Base-by-base conservation (phyloP, 257 asterid genomes). In the Sherardia arvensis region DNA sequence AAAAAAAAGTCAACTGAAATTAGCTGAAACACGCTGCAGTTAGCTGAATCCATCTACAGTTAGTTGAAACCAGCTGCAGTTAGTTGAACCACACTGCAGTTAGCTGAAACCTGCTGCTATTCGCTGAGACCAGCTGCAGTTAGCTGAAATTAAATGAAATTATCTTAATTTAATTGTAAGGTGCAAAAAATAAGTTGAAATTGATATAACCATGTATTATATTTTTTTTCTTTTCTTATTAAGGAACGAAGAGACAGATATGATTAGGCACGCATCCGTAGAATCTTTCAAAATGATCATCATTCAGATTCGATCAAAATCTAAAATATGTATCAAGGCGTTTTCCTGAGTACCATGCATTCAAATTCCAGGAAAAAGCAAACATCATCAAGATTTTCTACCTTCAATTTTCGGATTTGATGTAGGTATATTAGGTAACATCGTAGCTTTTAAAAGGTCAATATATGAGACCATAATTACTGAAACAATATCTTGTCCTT, bases 361-460 rank as follows among this genome's bases (percentile, higher is more conserved):
- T 43, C 51, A 43, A 45, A 59, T 58, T 64, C n/a, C 21, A 51
- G 34, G 69, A 32, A 32, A 43, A 65, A 26, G 61, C 33, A 79
- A 78, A 71, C 67, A 71, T 79, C 77, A 59, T 33, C 8, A 36
- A 76, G 81, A 77, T 77, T 73, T 49, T 73, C 56, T 11, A 63
- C 51, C 68, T 61, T 25, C 65, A 69, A 66, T 58, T 71, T 23
- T 34, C 38, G 72, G 84, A 83, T 83, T 67, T 67, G 48, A 65
- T 70, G 80, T 75, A 62, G 80, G 75, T 73, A 34, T 51, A 59
- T 22, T 53, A 57, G 74, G 69, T 30, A 32, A 65, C 69, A 65
- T 5, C 8, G 14, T 8, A 30, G 51, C 67, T 58, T 64, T 58
- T 61, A 23, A 45, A 69, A 79, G 76, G 82, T 79, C 85, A 77